Conservation (phyloP, 148 eudicot genomes). For the Vaccinium myrtillus region DNA sequence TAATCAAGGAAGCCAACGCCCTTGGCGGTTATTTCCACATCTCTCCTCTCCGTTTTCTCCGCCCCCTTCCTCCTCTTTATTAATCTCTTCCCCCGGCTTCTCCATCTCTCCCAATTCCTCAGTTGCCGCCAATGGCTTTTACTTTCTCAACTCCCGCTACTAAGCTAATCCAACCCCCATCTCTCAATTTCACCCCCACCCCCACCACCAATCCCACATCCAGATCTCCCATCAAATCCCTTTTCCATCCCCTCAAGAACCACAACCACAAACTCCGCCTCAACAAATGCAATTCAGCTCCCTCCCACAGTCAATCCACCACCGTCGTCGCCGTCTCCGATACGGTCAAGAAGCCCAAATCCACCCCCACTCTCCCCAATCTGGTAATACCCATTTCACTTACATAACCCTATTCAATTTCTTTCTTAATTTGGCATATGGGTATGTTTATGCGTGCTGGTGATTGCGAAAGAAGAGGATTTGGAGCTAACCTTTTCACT, state of each 20-base stretch:
- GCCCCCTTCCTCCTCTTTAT: background rate
- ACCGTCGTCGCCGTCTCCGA: constrained; percentile 52
- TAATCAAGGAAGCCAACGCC: constrained; percentile 4
- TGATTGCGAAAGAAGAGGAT: constrained; percentile 89
- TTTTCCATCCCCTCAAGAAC: constrained; percentile 30
- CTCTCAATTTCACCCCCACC: constrained; percentile 4
- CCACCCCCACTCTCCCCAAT: constrained; percentile 42
- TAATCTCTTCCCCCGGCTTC: background rate
- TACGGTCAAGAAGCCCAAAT: constrained; percentile 47
- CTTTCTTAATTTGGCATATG: background rate
- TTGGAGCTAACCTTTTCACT: constrained; percentile 35
- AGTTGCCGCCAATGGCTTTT: background rate
- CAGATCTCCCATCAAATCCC: constrained; percentile 40
- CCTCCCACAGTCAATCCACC: constrained; percentile 26
- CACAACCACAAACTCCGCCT: constrained; percentile 25
- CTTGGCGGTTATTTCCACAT: constrained; percentile 4
- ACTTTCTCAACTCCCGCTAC: background rate
- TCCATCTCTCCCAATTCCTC: background rate
- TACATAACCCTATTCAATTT: background rate
- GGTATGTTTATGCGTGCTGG: constrained; percentile 29
- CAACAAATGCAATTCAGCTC: constrained; percentile 19
- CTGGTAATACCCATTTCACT: constrained; percentile 38
- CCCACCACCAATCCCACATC: constrained; percentile 16
- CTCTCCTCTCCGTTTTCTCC: background rate
- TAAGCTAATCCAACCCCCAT: constrained; percentile 16